These are phyloP conservation scores for Zalerion maritima DNA, from an alignment of 495 filamentous ascomycete genomes.

Conservation along the genomic window DNA sequence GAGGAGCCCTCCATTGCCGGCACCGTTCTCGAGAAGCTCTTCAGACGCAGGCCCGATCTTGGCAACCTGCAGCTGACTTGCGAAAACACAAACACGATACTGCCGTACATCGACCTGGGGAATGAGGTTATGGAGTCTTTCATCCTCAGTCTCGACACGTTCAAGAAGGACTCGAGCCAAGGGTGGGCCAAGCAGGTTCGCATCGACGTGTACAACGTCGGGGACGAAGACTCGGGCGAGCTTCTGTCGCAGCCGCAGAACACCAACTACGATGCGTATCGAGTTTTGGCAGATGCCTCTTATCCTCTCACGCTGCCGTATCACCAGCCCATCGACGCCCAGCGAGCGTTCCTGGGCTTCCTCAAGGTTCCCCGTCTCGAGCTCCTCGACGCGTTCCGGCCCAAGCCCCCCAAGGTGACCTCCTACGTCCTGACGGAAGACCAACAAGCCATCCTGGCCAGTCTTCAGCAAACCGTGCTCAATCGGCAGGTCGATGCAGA, in stretches of 20 bases:
- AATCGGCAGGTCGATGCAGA: constrained; percentile 3
- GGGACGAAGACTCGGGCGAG: constrained; percentile 1
- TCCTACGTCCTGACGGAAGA: too few species aligned
- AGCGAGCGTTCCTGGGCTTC: too few species aligned
- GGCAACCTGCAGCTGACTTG: constrained; percentile 17
- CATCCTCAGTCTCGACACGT: constrained; percentile 2
- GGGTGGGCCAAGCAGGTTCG: neutral
- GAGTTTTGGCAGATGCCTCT: neutral
- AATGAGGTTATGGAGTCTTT: constrained; percentile 24
- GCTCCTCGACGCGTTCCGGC: too few species aligned
- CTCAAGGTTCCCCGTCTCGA: too few species aligned
- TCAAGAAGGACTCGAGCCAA: neutral
- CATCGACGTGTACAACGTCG: constrained; percentile 4
- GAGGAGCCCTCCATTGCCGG: neutral
- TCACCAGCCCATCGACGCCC: constrained; percentile 2
- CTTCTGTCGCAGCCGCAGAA: constrained; percentile 3
- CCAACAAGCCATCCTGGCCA: too few species aligned
- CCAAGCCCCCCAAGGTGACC: too few species aligned
- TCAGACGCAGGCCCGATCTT: constrained; percentile 16
- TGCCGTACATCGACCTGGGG: constrained; percentile 23
- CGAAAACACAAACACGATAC: constrained; percentile 14
- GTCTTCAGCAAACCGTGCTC: too few species aligned
- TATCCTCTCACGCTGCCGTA: constrained; percentile 1
- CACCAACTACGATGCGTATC: constrained; percentile 5
- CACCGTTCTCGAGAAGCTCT: constrained; percentile 9